A percentile compares a stretch with the other conserved stretches of the same genome.
These are phyloP conservation scores for Apiospora sp. DNA, from an alignment of 2,329 filamentous ascomycete genomes.

Conservation along the genomic window DNA sequence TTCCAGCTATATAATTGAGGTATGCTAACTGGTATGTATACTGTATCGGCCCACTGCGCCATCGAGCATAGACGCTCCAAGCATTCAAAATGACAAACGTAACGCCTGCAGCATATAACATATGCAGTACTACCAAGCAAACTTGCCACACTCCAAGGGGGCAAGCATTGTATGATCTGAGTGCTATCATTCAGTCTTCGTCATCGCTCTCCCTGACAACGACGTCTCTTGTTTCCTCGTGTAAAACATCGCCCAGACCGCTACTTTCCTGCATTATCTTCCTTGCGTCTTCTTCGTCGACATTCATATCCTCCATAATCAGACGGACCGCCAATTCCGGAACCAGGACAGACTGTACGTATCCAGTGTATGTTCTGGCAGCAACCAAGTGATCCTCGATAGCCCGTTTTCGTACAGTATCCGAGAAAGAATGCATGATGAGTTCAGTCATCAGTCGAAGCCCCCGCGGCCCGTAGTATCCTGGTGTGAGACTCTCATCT, in stretches of 20 bases:
- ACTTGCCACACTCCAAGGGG: background rate
- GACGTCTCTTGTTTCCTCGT: slow-evolving; percentile 69
- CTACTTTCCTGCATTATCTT: slow-evolving; percentile 72
- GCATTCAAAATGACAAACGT: background rate
- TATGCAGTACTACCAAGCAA: background rate
- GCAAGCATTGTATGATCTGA: background rate
- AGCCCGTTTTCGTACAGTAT: slow-evolving; percentile 67
- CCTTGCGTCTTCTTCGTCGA: slow-evolving; percentile 52
- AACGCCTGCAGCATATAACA: background rate
- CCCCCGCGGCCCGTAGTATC: slow-evolving; percentile 85
- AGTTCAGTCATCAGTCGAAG: slow-evolving; percentile 75
- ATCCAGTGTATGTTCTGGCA: slow-evolving; percentile 70
- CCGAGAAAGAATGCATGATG: slow-evolving; percentile 67
- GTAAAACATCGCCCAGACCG: slow-evolving; percentile 70
- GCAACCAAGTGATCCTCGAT: slow-evolving; percentile 71
- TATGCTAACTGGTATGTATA: background rate
- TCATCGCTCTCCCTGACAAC: slow-evolving; percentile 44
- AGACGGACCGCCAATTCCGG: slow-evolving; percentile 70
- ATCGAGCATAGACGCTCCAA: background rate
- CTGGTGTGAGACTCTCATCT: slow-evolving; percentile 69
- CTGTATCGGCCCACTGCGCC: background rate
- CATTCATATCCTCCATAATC: slow-evolving; percentile 64
- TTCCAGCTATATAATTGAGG: background rate
- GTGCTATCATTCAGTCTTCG: slow-evolving; percentile 30
- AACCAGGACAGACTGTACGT: slow-evolving; percentile 78